These are phyloP conservation scores for Hyparrhenia diplandra DNA, from an alignment of 176 grass and related monocot species.

Conservation along the genomic window DNA sequence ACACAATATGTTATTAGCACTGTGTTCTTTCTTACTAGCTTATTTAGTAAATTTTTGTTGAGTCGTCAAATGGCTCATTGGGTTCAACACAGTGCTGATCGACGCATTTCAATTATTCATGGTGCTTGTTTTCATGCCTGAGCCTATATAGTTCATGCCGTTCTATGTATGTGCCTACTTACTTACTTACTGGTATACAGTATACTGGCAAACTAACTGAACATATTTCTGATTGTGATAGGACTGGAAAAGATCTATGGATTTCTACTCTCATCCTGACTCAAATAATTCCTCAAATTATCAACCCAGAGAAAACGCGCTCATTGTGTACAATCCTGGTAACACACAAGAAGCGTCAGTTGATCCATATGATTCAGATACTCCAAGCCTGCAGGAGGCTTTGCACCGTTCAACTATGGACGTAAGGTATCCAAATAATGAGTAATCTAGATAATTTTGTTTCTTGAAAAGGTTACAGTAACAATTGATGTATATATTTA, in stretches of 20 bases:
- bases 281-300: slow-evolving; percentile 38
- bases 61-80: background rate
- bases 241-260: slow-evolving; percentile 50
- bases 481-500: background rate
- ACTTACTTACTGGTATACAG: background rate
- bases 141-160: background rate
- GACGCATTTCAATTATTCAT: background rate
- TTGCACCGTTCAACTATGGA: slow-evolving; percentile 96
- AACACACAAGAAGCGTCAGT: slow-evolving; percentile 29
- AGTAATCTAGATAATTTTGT: background rate
- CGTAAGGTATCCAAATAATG: slow-evolving; percentile 49
- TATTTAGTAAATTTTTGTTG: background rate
- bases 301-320: slow-evolving; percentile 32
- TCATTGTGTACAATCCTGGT: slow-evolving; percentile 35
- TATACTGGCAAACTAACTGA: slow-evolving; percentile 37
- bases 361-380: slow-evolving; percentile 71
- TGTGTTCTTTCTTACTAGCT: background rate
- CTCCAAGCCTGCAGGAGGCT: slow-evolving; percentile 84
- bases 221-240: slow-evolving; percentile 37
- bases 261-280: slow-evolving; percentile 66
- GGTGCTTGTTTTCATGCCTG: background rate
- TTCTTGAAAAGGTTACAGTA: background rate
- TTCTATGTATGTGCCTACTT: slow-evolving; percentile 8
- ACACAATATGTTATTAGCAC: background rate
- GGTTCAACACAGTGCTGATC: background rate